Conservation (phyloP, 78 protist species). For the Speleostelium caveatum region DNA sequence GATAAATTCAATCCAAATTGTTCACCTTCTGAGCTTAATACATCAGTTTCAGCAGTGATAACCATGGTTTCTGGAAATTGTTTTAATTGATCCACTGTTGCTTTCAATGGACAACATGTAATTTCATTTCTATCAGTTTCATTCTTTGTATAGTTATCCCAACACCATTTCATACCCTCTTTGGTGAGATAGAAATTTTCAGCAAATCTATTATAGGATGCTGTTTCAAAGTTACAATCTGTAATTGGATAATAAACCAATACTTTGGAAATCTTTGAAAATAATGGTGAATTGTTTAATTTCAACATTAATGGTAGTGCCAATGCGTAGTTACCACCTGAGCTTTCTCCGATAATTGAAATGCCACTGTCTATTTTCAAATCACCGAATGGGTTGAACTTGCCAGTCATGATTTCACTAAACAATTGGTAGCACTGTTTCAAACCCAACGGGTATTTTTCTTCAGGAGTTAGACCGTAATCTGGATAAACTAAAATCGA, state of each 20-base stretch:
- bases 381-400: neutral
- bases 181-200: neutral
- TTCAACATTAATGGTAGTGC: neutral
- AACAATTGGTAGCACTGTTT: neutral
- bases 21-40: neutral
- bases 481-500: constrained; percentile 11
- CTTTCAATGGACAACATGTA: neutral
- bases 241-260: neutral
- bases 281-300: neutral
- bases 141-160: neutral
- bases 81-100: constrained; percentile 9
- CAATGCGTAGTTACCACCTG: constrained; percentile 12
- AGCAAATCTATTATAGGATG: neutral
- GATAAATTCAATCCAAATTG: neutral
- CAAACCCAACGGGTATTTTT: constrained; percentile 4
- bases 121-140: neutral
- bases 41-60: constrained; percentile 1
- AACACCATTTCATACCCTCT: constrained; percentile 8
- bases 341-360: neutral
- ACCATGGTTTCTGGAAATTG: neutral
- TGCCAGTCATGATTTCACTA: neutral
- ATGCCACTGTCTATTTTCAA: neutral
- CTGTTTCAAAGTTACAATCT: neutral
- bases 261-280: neutral
- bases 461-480: constrained; percentile 15